These are phyloP conservation scores for Glarea lozoyensis DNA, from an alignment of 495 filamentous ascomycete species.

Conservation along the genomic window DNA sequence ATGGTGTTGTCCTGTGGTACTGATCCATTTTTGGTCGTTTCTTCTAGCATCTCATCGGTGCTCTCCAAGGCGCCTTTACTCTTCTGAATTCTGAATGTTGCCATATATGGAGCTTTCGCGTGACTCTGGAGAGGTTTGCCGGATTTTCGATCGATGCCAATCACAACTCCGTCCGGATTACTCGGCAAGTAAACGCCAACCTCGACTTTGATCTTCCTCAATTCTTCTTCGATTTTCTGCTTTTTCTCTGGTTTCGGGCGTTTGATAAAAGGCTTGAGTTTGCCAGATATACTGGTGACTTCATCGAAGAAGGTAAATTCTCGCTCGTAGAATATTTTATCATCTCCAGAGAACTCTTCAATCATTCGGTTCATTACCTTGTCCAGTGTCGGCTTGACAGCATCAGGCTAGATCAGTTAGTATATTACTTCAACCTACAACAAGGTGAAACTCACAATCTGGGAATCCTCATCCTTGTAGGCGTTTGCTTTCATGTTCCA, in stretches of 20 bases:
- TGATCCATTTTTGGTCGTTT: constrained; percentile 11
- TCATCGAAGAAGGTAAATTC: constrained; percentile 98
- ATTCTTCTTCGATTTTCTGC: constrained; percentile 96
- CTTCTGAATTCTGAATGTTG: constrained; percentile 93
- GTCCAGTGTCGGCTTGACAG: constrained; percentile 87
- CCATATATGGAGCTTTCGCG: constrained; percentile 98
- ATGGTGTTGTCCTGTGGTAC: constrained; percentile 40
- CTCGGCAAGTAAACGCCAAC: constrained; percentile 95
- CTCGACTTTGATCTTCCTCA: constrained; percentile 92
- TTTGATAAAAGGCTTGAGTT: constrained; percentile 89
- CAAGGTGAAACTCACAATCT: constrained; percentile 52
- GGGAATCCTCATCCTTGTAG: constrained; percentile 92
- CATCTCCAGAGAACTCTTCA: constrained; percentile 65
- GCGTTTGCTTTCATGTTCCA: constrained; percentile 99
- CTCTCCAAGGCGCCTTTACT: constrained; percentile 40
- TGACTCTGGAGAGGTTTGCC: constrained; percentile 96
- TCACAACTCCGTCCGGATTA: constrained; percentile 92
- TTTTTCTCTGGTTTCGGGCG: constrained; percentile 94
- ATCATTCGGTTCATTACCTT: constrained; percentile 79
- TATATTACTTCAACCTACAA: constrained; percentile 19
- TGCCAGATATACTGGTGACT: constrained; percentile 90
- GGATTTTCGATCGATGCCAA: constrained; percentile 95
- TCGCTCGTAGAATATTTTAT: constrained; percentile 81
- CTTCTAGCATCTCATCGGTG: constrained; percentile 33
- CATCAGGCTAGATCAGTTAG: constrained; percentile 59